phyloP scores from a whole-genome alignment of 805 yeast genomes.

The Hanseniaspora meyeri region DNA sequence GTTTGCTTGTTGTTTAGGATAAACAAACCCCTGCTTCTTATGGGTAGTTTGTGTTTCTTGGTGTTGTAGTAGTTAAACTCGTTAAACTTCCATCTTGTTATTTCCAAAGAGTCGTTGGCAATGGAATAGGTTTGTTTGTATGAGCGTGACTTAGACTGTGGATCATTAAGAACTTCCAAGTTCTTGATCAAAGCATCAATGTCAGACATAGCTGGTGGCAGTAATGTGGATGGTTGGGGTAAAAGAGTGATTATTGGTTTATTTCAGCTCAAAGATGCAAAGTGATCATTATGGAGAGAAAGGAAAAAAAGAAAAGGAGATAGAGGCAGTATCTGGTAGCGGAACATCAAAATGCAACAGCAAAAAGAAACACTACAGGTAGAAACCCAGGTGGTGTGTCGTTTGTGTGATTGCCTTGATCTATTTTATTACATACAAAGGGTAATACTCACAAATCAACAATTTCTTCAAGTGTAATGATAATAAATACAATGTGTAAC shows the following conservation, averaged over 20 bases:
- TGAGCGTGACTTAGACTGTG: conserved; percentile 16
- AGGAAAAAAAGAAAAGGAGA: no score
- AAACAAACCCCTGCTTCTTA: conserved; percentile 75
- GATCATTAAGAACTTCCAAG: background rate
- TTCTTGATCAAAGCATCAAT: background rate
- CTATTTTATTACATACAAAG: no score
- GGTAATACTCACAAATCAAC: no score
- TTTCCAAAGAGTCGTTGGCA: conserved; percentile 5
- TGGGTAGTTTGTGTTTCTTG: conserved; percentile 43
- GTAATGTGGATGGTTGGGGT: background rate
- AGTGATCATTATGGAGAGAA: background rate
- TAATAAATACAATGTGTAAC: no score
- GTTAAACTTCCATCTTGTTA: conserved; percentile 63
- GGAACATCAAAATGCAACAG: background rate
- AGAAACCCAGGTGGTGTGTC: no score
- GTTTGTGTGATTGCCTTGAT: no score
- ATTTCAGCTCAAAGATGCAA: background rate
- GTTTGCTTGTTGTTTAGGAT: conserved; percentile 31
- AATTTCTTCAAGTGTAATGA: no score
- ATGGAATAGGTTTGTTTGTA: conserved; percentile 19
- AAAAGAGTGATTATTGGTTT: background rate
- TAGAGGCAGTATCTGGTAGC: background rate
- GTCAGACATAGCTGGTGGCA: conserved; percentile 4
- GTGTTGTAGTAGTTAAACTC: conserved; percentile 73
- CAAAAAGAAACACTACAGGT: no score